Conservation (phyloP, 2,329 filamentous ascomycete genomes). For the Sporothrix variecibatus region DNA sequence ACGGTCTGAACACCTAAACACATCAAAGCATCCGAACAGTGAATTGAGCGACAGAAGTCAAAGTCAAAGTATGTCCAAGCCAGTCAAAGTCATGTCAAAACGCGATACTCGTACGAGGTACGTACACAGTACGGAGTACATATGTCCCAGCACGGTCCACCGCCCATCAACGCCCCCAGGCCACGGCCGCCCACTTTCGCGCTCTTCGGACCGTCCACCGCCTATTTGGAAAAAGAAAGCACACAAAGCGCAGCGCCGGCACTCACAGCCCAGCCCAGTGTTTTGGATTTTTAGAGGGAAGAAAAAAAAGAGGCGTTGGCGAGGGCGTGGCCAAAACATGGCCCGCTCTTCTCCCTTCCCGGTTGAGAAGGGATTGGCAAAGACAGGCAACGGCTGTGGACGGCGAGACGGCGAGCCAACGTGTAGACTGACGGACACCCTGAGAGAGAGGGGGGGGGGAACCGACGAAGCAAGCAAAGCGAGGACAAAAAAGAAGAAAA, state of each 20-base stretch:
- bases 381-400: neutral
- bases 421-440: neutral
- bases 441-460: neutral
- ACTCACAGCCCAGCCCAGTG: neutral
- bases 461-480: constrained; percentile 7
- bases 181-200: neutral
- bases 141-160: neutral
- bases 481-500: neutral
- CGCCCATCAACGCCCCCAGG: too few relatives aligned
- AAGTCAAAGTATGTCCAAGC: too few relatives aligned
- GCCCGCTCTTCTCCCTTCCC: neutral
- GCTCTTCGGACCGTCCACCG: neutral
- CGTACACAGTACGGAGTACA: too few relatives aligned
- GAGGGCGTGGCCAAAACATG: neutral
- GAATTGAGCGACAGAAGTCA: too few relatives aligned
- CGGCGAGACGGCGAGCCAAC: neutral
- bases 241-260: neutral
- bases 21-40: too few relatives aligned
- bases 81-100: too few relatives aligned
- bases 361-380: constrained; percentile 5
- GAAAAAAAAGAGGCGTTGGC: neutral
- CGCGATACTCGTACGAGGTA: too few relatives aligned
- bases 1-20: too few relatives aligned
- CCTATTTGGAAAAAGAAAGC: constrained; percentile 12
- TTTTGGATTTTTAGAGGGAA: neutral